phyloP scores from a whole-genome alignment of 1,139 yeast species.

The Geotrichum klebahnii region DNA sequence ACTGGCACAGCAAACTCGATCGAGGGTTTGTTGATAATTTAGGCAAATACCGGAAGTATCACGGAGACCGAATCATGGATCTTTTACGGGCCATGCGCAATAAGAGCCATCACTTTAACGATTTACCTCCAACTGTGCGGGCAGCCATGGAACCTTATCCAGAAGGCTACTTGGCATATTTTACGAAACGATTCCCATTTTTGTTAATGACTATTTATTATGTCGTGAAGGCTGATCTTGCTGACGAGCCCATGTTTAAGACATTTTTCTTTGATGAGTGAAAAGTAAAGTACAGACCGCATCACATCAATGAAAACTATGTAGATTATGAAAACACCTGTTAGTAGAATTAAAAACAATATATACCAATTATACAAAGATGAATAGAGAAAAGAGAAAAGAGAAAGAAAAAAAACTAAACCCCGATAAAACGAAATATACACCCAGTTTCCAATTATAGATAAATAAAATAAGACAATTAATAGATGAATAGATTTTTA shows the following conservation, averaged over 20 bases:
- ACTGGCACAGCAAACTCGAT: constrained; percentile 81
- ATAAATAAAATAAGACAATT: too few relatives aligned
- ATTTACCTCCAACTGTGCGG: constrained; percentile 61
- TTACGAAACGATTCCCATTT: constrained; percentile 69
- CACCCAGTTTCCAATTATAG: too few relatives aligned
- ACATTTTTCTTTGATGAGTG: constrained; percentile 44
- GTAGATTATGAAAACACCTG: too few relatives aligned
- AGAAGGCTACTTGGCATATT: constrained; percentile 74
- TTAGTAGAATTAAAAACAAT: too few relatives aligned
- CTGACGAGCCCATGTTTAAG: constrained; percentile 57
- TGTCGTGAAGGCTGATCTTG: constrained; percentile 55
- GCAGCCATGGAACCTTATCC: constrained; percentile 74
- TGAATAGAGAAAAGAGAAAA: too few relatives aligned
- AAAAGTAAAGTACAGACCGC: background rate
- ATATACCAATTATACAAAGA: too few relatives aligned
- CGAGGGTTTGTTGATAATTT: constrained; percentile 68
- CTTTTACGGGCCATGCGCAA: constrained; percentile 83
- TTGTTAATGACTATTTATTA: constrained; percentile 71
- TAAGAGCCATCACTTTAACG: constrained; percentile 90
- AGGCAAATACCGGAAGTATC: constrained; percentile 87
- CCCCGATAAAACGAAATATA: too few relatives aligned
- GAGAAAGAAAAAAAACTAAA: too few relatives aligned
- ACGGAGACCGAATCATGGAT: constrained; percentile 73
- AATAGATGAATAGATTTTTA: too few relatives aligned
- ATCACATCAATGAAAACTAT: background rate